Base-by-base conservation (phyloP, 805 yeast species). In the Saturnispora halmiae region DNA sequence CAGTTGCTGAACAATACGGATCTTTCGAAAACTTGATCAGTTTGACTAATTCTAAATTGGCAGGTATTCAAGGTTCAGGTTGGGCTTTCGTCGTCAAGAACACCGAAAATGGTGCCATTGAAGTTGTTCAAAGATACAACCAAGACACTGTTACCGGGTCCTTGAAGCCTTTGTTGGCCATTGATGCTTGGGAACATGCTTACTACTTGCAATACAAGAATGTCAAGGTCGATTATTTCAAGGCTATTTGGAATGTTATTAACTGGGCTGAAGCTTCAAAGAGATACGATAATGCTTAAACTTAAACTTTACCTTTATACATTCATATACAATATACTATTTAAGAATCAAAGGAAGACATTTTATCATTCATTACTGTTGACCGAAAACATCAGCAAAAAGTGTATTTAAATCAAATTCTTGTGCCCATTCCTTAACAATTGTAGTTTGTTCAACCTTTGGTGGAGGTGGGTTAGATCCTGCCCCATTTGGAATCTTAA, bases 141-240 rank as follows among this genome's bases (percentile, higher is more conserved):
- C 96, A 86, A 66, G 95, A 86, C 64, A 82, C 92, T 14, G 86
- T 82, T 31, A 67, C 77, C 36, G 83, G 84, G 36, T 60, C 74
- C 8, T 70, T 75, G 60, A 67, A 73, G 35, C 94, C 95, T 34
- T 65, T 87, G 54, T 72, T 87, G 42, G 95, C 95, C 41, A 82
- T 86, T 58, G 96, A 86, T 55, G 94, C 95, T 46, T 86, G 96
- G 96, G 96, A 86, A 66, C 96, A 86, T 59, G 95, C 96, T 41
- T 86, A 86, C 72, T 86, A 86, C 73, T 72, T 87, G 64, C 95
- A 86, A 65, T 86, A 86, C 71, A 80, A 83, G 68, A 86, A 86
- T 68, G 87, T 80, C 59, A 86, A 87, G 72, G 94, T 63, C 34
- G 95, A 86, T 58, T 86, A 87, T 69, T 86, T 87, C 76, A 79